Conservation (phyloP, 2,329 filamentous ascomycete genomes). For the Colletotrichum liriopes region DNA sequence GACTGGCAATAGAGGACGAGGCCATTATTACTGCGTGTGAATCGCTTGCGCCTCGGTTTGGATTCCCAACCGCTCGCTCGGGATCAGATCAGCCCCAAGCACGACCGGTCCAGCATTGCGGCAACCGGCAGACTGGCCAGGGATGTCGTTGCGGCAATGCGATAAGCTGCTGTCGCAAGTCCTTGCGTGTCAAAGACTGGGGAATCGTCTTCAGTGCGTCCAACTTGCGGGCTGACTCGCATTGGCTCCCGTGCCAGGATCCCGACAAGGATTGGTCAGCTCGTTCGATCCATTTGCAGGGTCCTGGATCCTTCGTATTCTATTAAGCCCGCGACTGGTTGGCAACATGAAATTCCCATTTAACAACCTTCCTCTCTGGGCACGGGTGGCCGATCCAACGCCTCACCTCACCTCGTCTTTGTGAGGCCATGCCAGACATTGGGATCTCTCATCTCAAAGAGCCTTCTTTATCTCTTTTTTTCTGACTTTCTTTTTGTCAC, state of each 20-base stretch:
- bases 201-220: not conserved
- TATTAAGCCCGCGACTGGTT: not conserved
- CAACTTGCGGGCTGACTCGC: conserved; percentile 24
- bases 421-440: not conserved
- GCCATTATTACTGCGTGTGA: not conserved
- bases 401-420: not conserved
- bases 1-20: not conserved
- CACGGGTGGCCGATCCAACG: not conserved
- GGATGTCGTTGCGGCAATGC: not conserved
- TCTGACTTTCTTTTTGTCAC: not conserved
- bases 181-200: not conserved
- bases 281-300: conserved; percentile 3
- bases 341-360: not conserved
- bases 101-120: not conserved
- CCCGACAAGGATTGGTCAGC: conserved; percentile 7
- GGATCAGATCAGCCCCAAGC: not conserved
- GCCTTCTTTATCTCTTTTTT: not conserved
- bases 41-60: not conserved
- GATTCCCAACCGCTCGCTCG: conserved; percentile 5
- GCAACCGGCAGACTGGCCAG: not conserved
- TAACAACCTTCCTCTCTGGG: conserved; percentile 31
- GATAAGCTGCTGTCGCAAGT: not conserved
- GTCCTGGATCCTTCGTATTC: conserved; percentile 5
- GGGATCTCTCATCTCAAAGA: not conserved
- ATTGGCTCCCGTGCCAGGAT: not conserved